These are phyloP conservation scores for Solanum hybrid DNA, from an alignment of 305 asterid genomes.

Conservation along the genomic window DNA sequence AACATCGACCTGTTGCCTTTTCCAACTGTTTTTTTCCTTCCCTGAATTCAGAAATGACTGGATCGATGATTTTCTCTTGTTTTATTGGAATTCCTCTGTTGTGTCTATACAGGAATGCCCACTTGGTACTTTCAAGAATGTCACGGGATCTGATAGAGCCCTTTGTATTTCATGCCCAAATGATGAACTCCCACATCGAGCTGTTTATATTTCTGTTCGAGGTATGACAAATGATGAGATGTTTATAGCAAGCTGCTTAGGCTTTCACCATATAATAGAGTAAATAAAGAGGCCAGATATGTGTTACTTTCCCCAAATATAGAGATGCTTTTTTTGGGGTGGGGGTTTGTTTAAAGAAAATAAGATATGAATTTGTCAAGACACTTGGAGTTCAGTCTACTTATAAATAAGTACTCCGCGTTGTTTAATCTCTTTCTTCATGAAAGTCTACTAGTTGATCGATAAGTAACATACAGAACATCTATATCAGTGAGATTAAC, in stretches of 20 bases:
- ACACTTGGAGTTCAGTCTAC: background rate
- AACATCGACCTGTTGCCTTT: background rate
- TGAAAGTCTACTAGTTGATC: background rate
- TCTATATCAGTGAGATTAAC: background rate
- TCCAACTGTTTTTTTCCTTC: background rate
- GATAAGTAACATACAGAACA: background rate
- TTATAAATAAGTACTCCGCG: background rate
- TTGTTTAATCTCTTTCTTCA: background rate
- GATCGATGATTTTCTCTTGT: background rate
- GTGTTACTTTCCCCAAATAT: background rate
- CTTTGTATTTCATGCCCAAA: slow-evolving; percentile 78
- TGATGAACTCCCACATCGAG: slow-evolving; percentile 81
- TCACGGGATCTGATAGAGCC: slow-evolving; percentile 72
- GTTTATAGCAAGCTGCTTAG: background rate
- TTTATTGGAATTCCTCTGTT: background rate
- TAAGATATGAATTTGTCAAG: background rate
- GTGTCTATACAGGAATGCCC: slow-evolving; percentile 76
- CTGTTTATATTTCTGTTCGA: slow-evolving; percentile 61
- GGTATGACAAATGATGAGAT: slow-evolving; percentile 33
- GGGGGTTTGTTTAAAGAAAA: background rate
- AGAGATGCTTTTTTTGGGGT: background rate
- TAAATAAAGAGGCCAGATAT: background rate
- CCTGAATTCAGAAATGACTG: background rate
- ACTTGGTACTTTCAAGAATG: slow-evolving; percentile 82
- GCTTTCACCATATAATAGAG: background rate